Percentiles rank a stretch among this genome's conserved stretches.
Evolutionary conservation across 371 early-diverging fungal genomes (phyloP).

Genomic region (Mycotypha africana): DNA sequence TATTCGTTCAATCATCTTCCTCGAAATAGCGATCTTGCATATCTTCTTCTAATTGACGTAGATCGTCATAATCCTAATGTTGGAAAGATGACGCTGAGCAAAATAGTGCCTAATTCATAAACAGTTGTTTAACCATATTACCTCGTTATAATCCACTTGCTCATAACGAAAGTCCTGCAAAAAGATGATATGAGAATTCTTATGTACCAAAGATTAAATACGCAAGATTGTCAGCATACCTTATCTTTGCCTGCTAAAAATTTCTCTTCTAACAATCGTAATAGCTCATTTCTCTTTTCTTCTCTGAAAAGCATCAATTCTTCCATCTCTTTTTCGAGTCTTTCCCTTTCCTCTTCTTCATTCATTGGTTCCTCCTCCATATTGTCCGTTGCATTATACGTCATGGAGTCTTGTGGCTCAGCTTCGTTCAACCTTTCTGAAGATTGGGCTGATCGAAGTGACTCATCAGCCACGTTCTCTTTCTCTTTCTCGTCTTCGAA

Average conservation of each 20-base stretch:
- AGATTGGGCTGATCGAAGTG: too few species aligned
- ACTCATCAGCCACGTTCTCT: too few species aligned
- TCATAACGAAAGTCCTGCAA: slow-evolving; percentile 31
- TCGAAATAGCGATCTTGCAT: slow-evolving; percentile 47
- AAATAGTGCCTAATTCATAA: not conserved
- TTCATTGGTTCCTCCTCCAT: too few species aligned
- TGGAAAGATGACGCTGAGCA: not conserved
- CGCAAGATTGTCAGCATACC: slow-evolving; percentile 15
- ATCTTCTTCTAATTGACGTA: slow-evolving; percentile 34
- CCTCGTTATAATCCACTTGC: slow-evolving; percentile 39
- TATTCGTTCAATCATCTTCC: slow-evolving; percentile 27
- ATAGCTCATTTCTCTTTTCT: slow-evolving; percentile 30
- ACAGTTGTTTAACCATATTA: slow-evolving; percentile 9
- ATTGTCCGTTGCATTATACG: too few species aligned
- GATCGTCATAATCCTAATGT: slow-evolving; percentile 19
- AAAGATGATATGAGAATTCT: slow-evolving; percentile 13
- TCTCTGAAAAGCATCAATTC: slow-evolving; percentile 17
- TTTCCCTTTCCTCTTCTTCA: not conserved
- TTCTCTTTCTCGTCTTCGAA: slow-evolving; percentile 21
- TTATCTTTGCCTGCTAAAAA: slow-evolving; percentile 43
- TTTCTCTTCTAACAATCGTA: slow-evolving; percentile 40
- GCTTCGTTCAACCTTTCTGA: slow-evolving; percentile 7
- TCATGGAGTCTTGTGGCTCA: too few species aligned
- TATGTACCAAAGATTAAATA: slow-evolving; percentile 12
- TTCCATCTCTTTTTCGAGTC: not conserved